Evolutionary conservation across 2,329 filamentous ascomycete species (phyloP), one percentile per base, ranked within the genome.

Genomic region (Fusarium mangiferae): DNA sequence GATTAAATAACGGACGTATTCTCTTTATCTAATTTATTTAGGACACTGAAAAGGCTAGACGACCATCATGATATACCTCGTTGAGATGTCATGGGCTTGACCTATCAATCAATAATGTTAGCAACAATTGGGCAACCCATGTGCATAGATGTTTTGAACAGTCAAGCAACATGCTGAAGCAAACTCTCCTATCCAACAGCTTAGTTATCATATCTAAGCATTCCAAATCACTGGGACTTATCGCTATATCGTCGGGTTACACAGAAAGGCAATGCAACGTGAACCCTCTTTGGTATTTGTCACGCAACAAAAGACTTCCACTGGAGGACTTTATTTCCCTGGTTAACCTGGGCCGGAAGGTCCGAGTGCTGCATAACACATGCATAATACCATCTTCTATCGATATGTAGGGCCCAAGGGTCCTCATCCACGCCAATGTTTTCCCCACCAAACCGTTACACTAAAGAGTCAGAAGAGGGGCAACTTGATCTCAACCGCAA

Each of bases 151-250:
- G 28, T 28, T 28, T 9, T 28, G 28, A 28, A 28, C 28, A 28
- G 28, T 28, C 28, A 28, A 28, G 8, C 28, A 28, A 28, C 28
- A 28, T 28, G 28, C 5, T 24, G 12, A 11, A 15, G 17, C 1
- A 33, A 11, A 24, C 8, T 2, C 0, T 3, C 3, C 3, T 6
- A 10, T 8, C 6, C 8, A 6, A 2, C 17, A 20, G 12, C 8
- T 51, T 20, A 35, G 11, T 11, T 9, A 17, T 20, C 2, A 7
- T 8, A 3, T 35, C 9, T 26, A 26, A 26, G 12, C n/a, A 24
- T 52, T 36, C 13, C n/a, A 52, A 52, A 52, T 26, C 49, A 12
- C 12, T 20, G 30, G 6, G 8, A 11, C 3, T 11, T 20, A 30
- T 52, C 30, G 30, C n/a, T 26, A 24, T 1, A 0, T 26, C 48